Evolutionary conservation across 108 stramenopile genomes (phyloP), one percentile per base, ranked within the genome.

Genomic region (Pseudonitzschia pungens): DNA sequence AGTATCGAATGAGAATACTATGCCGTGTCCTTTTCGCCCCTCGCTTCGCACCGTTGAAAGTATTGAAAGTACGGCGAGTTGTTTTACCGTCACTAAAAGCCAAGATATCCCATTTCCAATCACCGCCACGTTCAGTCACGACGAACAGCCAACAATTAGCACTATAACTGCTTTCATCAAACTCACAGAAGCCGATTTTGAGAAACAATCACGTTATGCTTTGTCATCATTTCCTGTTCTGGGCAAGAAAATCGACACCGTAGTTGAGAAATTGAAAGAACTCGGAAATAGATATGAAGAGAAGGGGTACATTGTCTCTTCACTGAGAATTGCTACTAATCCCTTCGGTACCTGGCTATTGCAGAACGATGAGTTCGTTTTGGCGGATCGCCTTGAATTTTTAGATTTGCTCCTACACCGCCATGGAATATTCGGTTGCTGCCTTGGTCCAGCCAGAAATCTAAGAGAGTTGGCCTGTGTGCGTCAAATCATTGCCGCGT

Each of bases 241-340:
- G 31, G 66, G 53, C 21, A 32, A 59, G 7, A 77, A 72, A 33
- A 36, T 78, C 24, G 26, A 22, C 21, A 42, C 36, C 2, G 65
- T 70, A 40, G 54, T 41, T 11, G 26, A 45, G 24, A 20, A 62
- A 15, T 41, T 78, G 28, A 40, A 52, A 26, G 70, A 57, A 8
- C 53, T 68, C 10, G 45, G 68, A 48, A 0, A 31, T 5, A 69
- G 67, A 33, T 54, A 89, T 16, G 53, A 28, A 12, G 29, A 73
- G 16, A 20, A 76, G 48, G 90, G 93, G 24, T 92, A 87, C 65
- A 86, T 71, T 29, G 88, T 94, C 16, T 89, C 92, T 62, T 90
- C 93, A 2, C 32, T 88, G 2, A 78, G 92, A 24, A 80, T 95
- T n/a, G 89, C 91, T n/a, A 95, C 93, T 24, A 95, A 95, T 84